Base-by-base conservation (phyloP, 805 yeast species). In the Groenewaldozyma tartarivorans region DNA sequence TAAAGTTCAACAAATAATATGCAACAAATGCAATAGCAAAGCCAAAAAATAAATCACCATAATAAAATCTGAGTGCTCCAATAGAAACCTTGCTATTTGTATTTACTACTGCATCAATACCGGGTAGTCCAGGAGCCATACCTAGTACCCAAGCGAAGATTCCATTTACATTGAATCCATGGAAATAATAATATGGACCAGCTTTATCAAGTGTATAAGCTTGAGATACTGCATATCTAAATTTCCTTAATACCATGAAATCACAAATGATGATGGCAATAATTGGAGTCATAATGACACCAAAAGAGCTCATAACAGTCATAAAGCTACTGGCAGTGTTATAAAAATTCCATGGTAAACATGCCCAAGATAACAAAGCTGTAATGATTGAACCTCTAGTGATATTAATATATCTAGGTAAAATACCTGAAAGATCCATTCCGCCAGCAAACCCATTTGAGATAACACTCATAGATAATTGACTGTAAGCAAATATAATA, bases 371-470 rank as follows among this genome's bases (percentile, higher is more conserved):
- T 3, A 46, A 38, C 38, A 63, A 48, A 5, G 67, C 55, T n/a
- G 59, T 45, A 36, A 54, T 42, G 13, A 39, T 24, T 27, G 32
- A 76, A 75, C 42, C 79, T 33, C 75, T 55, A 27, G 58, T 55
- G 39, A 71, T 58, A 46, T 65, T 65, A 44, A 70, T 51, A 43
- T 58, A 66, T 40, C 57, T 54, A 5, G 75, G 75, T 29, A 64
- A 57, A 42, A 72, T 47, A 38, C 71, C 74, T 17, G 71, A 66
- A 36, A 72, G 48, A 46, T 71, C 76, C 63, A 71, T 72, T n/a
- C 75, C 76, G 7, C 72, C 72, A 35, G 71, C 60, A 31, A 64
- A 58, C 20, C 68, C 66, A 44, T 67, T 67, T 27, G 56, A 69
- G 33, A 67, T 33, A 17, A 39, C 20, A 24, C 39, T 45, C 15